A percentile compares a stretch with the other conserved stretches of the same genome.
Evolutionary conservation across 805 yeast genomes (phyloP).

Genomic region (Wickerhamomyces hampshirensis): DNA sequence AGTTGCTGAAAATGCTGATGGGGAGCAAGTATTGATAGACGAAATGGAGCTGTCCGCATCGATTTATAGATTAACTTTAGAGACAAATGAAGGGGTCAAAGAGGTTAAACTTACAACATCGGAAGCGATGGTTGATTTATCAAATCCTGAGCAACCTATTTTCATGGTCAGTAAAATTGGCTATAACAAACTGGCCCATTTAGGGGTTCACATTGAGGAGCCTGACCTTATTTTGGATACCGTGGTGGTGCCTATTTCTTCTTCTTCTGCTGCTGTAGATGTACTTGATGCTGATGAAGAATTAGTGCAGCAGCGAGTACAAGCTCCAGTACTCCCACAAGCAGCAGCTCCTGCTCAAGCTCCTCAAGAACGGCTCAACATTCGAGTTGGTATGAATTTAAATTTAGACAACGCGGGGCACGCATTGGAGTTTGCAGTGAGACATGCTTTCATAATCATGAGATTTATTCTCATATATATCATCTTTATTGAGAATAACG

Average conservation of each 20-base stretch:
- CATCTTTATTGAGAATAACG: background rate
- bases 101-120: slow-evolving; percentile 20
- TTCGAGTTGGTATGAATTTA: background rate
- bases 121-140: slow-evolving; percentile 22
- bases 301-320: background rate
- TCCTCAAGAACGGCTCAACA: background rate
- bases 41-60: too few species aligned
- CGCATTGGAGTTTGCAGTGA: background rate
- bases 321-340: background rate
- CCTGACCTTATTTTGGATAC: slow-evolving; percentile 11
- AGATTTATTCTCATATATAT: background rate
- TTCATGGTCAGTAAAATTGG: slow-evolving; percentile 26
- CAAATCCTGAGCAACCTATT: slow-evolving; percentile 21
- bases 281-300: too few species aligned
- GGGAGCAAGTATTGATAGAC: too few species aligned
- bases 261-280: too few species aligned
- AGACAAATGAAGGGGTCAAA: slow-evolving; percentile 12
- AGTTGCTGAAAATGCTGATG: too few species aligned
- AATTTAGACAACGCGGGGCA: background rate
- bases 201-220: slow-evolving; percentile 15
- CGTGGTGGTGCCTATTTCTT: too few species aligned
- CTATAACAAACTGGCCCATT: slow-evolving; percentile 15
- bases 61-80: slow-evolving; percentile 12
- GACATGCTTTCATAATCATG: background rate
- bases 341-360: background rate